Conservation (phyloP, 1,284 basidiomycete genomes). For the Microbotryomycetes sp. region DNA sequence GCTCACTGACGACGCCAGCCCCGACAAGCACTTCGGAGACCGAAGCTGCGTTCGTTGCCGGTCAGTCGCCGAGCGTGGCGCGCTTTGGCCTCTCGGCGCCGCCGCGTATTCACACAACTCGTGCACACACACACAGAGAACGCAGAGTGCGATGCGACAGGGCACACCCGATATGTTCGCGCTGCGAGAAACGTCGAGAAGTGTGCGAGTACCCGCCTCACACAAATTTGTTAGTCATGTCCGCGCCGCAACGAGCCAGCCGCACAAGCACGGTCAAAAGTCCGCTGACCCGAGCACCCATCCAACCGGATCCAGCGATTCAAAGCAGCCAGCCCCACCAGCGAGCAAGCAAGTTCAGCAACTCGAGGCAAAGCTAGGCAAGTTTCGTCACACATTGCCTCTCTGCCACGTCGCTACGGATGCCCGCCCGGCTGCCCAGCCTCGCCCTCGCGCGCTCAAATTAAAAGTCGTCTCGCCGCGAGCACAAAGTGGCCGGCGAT, state of each 20-base stretch:
- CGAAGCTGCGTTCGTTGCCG: background rate
- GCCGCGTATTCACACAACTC: too few species aligned
- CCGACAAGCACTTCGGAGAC: background rate
- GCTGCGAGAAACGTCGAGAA: background rate
- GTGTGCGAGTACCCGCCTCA: background rate
- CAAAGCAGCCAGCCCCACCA: background rate
- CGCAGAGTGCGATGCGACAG: background rate
- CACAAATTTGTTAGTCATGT: background rate
- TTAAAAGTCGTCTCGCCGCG: too few species aligned
- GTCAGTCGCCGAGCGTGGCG: background rate
- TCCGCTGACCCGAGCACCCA: too few species aligned
- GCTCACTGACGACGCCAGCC: too few species aligned
- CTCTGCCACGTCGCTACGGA: background rate
- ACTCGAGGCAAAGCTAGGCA: background rate
- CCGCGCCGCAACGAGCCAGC: background rate
- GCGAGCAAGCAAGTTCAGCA: background rate
- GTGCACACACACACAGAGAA: too few species aligned
- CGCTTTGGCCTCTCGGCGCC: too few species aligned
- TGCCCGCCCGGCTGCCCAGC: too few species aligned
- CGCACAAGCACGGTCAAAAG: background rate
- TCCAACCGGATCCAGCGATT: too few species aligned
- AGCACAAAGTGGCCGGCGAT: too few species aligned
- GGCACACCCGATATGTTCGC: background rate
- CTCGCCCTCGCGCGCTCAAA: background rate
- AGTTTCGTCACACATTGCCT: background rate